Percentiles rank a stretch among this genome's conserved stretches.
Conservation (phyloP, 805 yeast species). For the Wickerhamiella hasegawae region DNA sequence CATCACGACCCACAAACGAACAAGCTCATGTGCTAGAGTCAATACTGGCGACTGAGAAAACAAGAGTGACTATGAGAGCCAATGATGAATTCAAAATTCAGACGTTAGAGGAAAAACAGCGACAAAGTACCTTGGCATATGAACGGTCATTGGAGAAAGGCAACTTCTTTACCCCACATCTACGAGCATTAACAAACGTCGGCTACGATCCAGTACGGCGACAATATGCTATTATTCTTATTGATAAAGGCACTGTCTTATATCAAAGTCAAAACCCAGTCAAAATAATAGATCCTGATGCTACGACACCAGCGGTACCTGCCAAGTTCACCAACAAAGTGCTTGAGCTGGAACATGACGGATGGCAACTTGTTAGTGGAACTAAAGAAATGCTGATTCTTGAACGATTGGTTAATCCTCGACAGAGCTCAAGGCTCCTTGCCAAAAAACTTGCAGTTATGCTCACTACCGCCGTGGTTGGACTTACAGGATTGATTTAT, state of each 20-base stretch:
- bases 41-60: not conserved
- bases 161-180: constrained; percentile 33
- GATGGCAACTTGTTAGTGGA: constrained; percentile 40
- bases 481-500: constrained; percentile 8
- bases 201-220: not conserved
- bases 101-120: not conserved
- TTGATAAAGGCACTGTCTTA: constrained; percentile 1
- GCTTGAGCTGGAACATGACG: constrained; percentile 27
- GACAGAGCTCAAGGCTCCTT: not conserved
- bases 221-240: constrained; percentile 9
- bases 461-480: constrained; percentile 4
- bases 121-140: constrained; percentile 3
- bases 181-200: not conserved
- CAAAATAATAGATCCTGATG: not conserved
- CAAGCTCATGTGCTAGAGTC: not conserved
- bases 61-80: not conserved
- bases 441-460: constrained; percentile 1
- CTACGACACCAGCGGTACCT: not conserved
- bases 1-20: too few relatives aligned
- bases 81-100: not conserved
- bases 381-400: constrained; percentile 27
- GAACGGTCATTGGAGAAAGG: constrained; percentile 24
- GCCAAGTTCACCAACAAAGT: constrained; percentile 11
- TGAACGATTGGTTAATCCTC: constrained; percentile 18
- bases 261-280: constrained; percentile 3